Evolutionary conservation across 805 yeast species (phyloP), one percentile per base, ranked within the genome.

Genomic region (Candida sonorensis): DNA sequence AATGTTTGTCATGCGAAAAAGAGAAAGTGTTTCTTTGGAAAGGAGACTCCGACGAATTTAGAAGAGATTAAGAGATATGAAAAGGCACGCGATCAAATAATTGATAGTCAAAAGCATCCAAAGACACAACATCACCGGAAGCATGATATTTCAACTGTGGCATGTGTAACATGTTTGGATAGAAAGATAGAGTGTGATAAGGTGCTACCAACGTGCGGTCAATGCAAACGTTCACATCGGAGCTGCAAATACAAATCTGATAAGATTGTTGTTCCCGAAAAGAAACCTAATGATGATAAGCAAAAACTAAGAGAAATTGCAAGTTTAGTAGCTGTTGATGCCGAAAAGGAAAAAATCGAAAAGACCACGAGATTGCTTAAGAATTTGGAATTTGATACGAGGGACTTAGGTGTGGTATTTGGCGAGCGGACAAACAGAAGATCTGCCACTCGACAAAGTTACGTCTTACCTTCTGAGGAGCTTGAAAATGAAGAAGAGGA

Each of bases 371-470:
- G 28, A 14, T n/a, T 31, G 11, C 26, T 43, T 8, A 27, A 35
- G 25, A 38, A 34, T 13, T 35, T 43, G 17, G 40, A 42, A 24
- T 43, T 35, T 33, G 47, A 43, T 11, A 36, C 27, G 5, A 30
- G 37, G 18, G 15, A 23, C 13, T 10, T 23, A 5, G 46, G 20
- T 17, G 11, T 8, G 8, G 21, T 13, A 9, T 33, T 14, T 29
- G 26, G 21, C 6, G 37, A 13, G 20, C n/a, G 24, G 10, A 17
- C 22, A 12, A 10, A 18, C 10, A 33, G 33, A 8, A 28, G 33
- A 29, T n/a, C 10, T 9, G 16, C 30, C 5, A 7, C 25, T 2
- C 18, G 29, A 19, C 17, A n/a, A n/a, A 19, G 13, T 10, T 26
- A 26, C 24, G n/a, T 13, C 9, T 14, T 17, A 5, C 29, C 17